These are phyloP conservation scores for Fusarium aywerte DNA, from an alignment of 2,329 filamentous ascomycete genomes.

Conservation along the genomic window DNA sequence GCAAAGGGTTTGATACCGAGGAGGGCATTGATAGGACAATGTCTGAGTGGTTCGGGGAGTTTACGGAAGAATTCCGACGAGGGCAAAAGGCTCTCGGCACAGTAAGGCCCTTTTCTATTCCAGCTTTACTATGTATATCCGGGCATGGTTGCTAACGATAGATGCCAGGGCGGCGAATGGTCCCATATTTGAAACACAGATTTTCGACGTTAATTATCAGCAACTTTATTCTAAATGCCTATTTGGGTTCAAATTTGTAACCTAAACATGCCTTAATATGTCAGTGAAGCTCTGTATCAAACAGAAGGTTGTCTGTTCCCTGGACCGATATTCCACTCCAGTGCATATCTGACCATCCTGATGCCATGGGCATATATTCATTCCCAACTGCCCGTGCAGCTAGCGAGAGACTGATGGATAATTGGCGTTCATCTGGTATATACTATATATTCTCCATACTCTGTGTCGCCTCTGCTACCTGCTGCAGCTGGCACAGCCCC, in stretches of 20 bases:
- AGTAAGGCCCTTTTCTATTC: not conserved
- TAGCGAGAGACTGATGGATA: not conserved
- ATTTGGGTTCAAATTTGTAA: not conserved
- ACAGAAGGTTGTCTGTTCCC: conserved; percentile 6
- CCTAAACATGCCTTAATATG: not conserved
- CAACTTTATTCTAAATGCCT: no score
- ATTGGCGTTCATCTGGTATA: not conserved
- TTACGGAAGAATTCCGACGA: not conserved
- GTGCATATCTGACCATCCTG: not conserved
- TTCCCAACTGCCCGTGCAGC: not conserved
- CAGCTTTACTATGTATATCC: fast-evolving
- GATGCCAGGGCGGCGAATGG: not conserved
- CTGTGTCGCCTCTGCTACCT: not conserved
- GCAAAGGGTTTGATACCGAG: not conserved
- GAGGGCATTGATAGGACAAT: not conserved
- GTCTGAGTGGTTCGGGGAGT: not conserved
- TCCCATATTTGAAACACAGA: not conserved
- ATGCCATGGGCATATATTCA: not conserved
- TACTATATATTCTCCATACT: not conserved
- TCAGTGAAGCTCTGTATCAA: conserved; percentile 4
- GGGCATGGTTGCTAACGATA: fast-evolving
- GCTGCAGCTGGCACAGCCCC: not conserved
- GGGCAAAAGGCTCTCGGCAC: not conserved
- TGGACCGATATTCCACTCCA: not conserved
- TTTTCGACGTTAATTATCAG: no score